A percentile compares a stretch with the other conserved stretches of the same genome.
Conservation (phyloP, 805 yeast genomes). For the Ogataea paradorogensis region DNA sequence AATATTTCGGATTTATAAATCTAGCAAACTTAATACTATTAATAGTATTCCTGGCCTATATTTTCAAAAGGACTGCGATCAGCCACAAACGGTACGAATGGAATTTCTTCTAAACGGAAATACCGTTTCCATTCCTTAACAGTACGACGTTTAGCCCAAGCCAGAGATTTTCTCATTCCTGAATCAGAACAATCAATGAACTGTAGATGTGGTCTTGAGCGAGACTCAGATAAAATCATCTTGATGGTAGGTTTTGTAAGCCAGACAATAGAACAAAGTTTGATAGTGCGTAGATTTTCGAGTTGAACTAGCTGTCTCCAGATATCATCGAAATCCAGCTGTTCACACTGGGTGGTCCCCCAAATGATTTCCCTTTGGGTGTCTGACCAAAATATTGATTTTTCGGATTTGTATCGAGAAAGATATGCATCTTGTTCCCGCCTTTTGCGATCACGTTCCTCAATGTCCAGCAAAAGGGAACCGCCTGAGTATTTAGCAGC, state of each 20-base stretch:
- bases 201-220: constrained; percentile 15
- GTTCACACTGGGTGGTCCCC: constrained; percentile 29
- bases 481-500: constrained; percentile 10
- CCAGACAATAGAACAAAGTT: constrained; percentile 36
- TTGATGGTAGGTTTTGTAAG: constrained; percentile 29
- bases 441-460: constrained; percentile 12
- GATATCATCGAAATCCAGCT: constrained; percentile 49
- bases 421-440: constrained; percentile 21
- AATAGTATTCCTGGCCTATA: constrained; percentile 19
- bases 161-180: constrained; percentile 47
- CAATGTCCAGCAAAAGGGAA: constrained; percentile 34
- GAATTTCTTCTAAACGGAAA: constrained; percentile 11
- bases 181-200: constrained; percentile 43
- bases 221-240: constrained; percentile 17
- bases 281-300: constrained; percentile 21
- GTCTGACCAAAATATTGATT: constrained; percentile 31
- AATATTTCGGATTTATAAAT: not conserved
- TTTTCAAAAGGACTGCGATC: constrained; percentile 10
- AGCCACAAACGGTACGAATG: not conserved
- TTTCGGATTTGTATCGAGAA: constrained; percentile 14
- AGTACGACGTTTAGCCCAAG: constrained; percentile 39
- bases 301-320: constrained; percentile 22
- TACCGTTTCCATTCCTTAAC: constrained; percentile 26
- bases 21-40: not conserved
- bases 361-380: constrained; percentile 34